Base-by-base conservation (phyloP, 225 moss, liverwort and hornwort genomes). In the Pseudoscleropodium purum region DNA sequence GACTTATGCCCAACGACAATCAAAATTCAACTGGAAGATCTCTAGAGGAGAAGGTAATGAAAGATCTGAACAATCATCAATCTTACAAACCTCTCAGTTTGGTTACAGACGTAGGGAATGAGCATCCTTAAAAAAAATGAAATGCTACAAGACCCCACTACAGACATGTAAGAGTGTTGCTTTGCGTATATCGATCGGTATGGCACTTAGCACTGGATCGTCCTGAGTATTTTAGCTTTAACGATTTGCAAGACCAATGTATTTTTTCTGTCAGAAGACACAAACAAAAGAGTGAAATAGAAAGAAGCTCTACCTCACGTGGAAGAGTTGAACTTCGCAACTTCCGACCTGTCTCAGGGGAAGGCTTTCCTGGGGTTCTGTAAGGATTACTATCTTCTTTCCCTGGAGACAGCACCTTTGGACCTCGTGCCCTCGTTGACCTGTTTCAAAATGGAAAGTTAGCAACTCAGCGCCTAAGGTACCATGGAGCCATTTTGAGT, bases 351-450 rank as follows among this genome's bases (percentile, higher is more conserved):
- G 75, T 85, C 54, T 66, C 83, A 19, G 87, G 64, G 64, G 51
- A 49, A 85, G 64, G 64, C 86, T 86, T 94, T 75, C 84, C 70
- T 41, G 88, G 89, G 66, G 94, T 83, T 65, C 86, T 93, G 85
- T 67, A 77, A 79, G 90, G 67, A 79, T 87, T 78, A 8, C 62
- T 80, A 75, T 87, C 89, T 13, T 94, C 94, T 82, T 90, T 91
- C 87, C 83, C 85, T n/a, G 92, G 87, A 88, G 88, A 88, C 83
- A 70, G 72, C 85, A 78, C 85, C 45, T 89, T 94, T 24, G 90
- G 59, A 41, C 63, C 63, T 75, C 92, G 91, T 75, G 59, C 75
- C 83, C 70, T 94, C 39, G 83, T 80, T 81, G 93, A 88, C 88
- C 94, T 94, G 88, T 85, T 91, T 60, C 91, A 91, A 64, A 30